A percentile compares a stretch with the other conserved stretches of the same genome.
Evolutionary conservation across 78 protist species (phyloP).

Genomic region (Thecamonas trahens): DNA sequence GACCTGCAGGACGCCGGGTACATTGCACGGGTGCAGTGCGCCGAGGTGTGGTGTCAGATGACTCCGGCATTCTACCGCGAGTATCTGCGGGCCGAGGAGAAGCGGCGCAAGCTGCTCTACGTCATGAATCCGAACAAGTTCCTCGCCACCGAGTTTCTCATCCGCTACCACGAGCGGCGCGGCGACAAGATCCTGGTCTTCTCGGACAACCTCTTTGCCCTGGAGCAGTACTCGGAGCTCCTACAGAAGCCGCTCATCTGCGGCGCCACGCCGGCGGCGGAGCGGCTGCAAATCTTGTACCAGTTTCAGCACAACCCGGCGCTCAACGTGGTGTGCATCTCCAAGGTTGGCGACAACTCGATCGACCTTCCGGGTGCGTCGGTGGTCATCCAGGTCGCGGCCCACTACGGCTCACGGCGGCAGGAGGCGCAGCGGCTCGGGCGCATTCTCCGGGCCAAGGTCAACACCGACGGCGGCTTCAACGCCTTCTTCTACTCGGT

Average conservation of each 20-base stretch:
- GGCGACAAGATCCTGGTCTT: constrained; percentile 93
- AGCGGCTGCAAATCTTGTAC: constrained; percentile 47
- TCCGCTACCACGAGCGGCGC: constrained; percentile 69
- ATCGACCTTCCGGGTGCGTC: constrained; percentile 96
- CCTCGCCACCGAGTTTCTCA: constrained; percentile 70
- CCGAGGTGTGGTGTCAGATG: constrained; percentile 92
- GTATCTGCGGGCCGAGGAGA: constrained; percentile 51
- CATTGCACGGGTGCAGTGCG: constrained; percentile 64
- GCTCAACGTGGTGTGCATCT: constrained; percentile 68
- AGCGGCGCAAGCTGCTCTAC: constrained; percentile 48
- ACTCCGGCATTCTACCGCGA: constrained; percentile 64
- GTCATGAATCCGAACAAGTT: constrained; percentile 93
- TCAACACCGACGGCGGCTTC: constrained; percentile 26
- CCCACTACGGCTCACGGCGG: constrained; percentile 89
- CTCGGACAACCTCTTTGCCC: constrained; percentile 78
- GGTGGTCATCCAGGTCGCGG: constrained; percentile 91
- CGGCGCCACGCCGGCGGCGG: constrained; percentile 57
- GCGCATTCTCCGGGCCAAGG: constrained; percentile 94
- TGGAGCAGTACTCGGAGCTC: constrained; percentile 64
- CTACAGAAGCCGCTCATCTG: constrained; percentile 55
- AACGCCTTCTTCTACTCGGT: constrained; percentile 97
- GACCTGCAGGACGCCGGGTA: constrained; percentile 78
- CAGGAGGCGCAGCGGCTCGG: constrained; percentile 99
- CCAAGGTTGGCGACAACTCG: constrained; percentile 91
- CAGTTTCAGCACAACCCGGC: constrained; percentile 40